Percentiles rank a stretch among this genome's conserved stretches.
phyloP scores from a whole-genome alignment of 176 grass and related monocot species.

The Aegilops tauschii region DNA sequence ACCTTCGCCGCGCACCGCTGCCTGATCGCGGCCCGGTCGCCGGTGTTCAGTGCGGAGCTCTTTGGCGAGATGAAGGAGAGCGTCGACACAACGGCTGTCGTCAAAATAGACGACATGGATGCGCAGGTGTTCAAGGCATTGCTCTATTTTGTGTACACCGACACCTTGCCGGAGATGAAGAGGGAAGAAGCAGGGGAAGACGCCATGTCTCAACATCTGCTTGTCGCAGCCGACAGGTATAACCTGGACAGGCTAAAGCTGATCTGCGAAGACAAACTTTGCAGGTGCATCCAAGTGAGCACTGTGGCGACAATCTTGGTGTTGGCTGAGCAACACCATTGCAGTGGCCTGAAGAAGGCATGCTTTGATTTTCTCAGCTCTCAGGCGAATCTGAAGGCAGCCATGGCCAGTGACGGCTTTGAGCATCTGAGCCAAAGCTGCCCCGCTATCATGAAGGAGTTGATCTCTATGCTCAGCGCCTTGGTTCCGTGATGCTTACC shows the following conservation, averaged over 20 bases:
- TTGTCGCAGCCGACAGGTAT: neutral
- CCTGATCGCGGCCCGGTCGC: neutral
- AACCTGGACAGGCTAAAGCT: neutral
- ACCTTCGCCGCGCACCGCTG: neutral
- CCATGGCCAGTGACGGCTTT: neutral
- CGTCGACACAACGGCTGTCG: neutral
- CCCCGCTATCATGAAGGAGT: neutral
- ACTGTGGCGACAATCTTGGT: neutral
- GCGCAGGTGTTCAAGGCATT: neutral
- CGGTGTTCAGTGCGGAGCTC: neutral
- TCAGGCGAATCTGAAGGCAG: neutral
- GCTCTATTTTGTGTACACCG: neutral
- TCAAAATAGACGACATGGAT: neutral
- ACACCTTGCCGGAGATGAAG: neutral
- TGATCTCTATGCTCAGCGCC: neutral
- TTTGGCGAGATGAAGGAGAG: constrained; percentile 2
- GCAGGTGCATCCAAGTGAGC: neutral
- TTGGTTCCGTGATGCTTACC: neutral
- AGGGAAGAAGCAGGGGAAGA: neutral
- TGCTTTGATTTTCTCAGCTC: neutral
- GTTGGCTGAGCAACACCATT: neutral
- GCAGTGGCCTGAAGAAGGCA: neutral
- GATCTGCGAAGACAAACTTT: neutral
- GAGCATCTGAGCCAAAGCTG: neutral
- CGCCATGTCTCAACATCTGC: neutral